Conservation (phyloP, 169 alveolate genomes). For the Cyclospora cayetanensis region DNA sequence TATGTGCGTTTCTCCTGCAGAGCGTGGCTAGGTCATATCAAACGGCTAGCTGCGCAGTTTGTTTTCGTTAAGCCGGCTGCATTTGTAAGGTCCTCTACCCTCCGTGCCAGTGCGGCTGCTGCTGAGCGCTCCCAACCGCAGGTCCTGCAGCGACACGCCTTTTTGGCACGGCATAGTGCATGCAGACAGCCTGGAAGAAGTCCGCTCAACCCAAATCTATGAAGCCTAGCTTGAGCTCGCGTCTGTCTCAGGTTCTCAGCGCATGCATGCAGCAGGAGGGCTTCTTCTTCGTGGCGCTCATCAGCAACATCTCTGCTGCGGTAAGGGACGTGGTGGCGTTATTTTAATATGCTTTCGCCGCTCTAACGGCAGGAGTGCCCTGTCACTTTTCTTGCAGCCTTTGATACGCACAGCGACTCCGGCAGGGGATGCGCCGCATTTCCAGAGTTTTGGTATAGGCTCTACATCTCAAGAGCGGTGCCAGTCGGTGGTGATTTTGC, state of each 20-base stretch:
- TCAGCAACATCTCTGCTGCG: conserved; percentile 77
- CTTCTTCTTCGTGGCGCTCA: conserved; percentile 76
- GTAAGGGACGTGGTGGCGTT: conserved; percentile 69
- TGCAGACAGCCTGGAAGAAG: background rate
- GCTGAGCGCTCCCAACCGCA: background rate
- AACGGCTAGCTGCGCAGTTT: conserved; percentile 79
- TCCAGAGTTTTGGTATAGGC: too few relatives aligned
- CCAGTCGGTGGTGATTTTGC: too few relatives aligned
- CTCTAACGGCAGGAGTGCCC: too few relatives aligned
- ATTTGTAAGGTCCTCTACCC: conserved; percentile 63
- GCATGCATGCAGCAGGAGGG: conserved; percentile 71
- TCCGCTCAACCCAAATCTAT: too few relatives aligned
- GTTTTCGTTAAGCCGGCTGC: conserved; percentile 80
- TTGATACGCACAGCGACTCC: too few relatives aligned
- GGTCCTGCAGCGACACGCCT: background rate
- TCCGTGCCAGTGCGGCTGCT: background rate
- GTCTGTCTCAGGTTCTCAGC: conserved; percentile 77
- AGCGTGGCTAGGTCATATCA: conserved; percentile 70
- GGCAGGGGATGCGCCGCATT: too few relatives aligned
- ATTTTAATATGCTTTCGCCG: conserved; percentile 41
- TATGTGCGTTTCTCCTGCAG: too few relatives aligned
- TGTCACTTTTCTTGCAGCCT: too few relatives aligned
- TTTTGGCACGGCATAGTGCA: conserved; percentile 36
- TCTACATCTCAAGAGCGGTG: too few relatives aligned
- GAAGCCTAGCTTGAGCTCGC: too few relatives aligned